Conservation (phyloP, 257 asterid species). For the Capsicum rhomboideum region DNA sequence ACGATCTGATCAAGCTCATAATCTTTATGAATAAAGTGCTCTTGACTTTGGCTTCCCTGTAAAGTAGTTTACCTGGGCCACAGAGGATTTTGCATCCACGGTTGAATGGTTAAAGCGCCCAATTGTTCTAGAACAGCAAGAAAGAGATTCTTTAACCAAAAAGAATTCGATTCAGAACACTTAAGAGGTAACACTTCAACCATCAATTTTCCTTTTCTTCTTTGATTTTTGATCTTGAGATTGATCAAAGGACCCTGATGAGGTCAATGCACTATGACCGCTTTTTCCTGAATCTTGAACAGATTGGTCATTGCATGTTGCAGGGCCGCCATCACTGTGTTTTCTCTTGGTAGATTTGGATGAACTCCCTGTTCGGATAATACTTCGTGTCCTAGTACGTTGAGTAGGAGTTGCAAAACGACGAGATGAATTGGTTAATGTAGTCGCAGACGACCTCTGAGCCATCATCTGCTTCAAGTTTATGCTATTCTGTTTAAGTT, state of each 20-base stretch:
- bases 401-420: conserved; percentile 37
- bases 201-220: conserved; percentile 30
- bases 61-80: too few species aligned
- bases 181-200: not conserved
- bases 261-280: conserved; percentile 37
- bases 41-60: too few species aligned
- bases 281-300: conserved; percentile 40
- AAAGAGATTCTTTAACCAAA: not conserved
- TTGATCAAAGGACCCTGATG: conserved; percentile 37
- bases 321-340: conserved; percentile 23
- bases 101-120: not conserved
- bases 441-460: conserved; percentile 32
- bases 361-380: conserved; percentile 23
- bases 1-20: too few species aligned
- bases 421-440: conserved; percentile 38
- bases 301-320: conserved; percentile 22
- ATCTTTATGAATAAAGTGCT: too few species aligned
- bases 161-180: not conserved
- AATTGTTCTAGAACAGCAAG: not conserved
- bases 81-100: not conserved
- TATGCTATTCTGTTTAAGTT: conserved; percentile 23
- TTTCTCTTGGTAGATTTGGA: conserved; percentile 39
- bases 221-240: conserved; percentile 37
- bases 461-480: conserved; percentile 9
- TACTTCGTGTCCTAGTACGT: conserved; percentile 25